Evolutionary conservation across 148 eudicot genomes (phyloP), one percentile per base, ranked within the genome.

Genomic region (Suaeda aralocaspica): DNA sequence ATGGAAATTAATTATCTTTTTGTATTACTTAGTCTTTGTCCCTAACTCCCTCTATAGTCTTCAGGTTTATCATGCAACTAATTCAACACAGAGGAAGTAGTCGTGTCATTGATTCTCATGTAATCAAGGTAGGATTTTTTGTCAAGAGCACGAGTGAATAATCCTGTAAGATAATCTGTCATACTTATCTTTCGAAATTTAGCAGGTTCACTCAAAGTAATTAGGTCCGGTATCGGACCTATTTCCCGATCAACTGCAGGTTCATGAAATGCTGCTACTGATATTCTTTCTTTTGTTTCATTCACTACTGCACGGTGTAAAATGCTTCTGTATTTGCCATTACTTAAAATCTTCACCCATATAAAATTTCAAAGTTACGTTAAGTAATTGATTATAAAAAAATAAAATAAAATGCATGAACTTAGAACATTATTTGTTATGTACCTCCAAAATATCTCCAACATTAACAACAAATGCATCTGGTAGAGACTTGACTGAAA

Each of bases 391-490:
- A n/a, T n/a, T 10, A 1, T 46, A 46, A 46, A 46, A 46, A 14
- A 45, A 18, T 49, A 49, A 49, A 15, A 24, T 2, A 53, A 24
- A 53, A 10, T 0, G 58, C 3, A 53, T 53, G 55, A 0, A 36
- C 11, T 53, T 4, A 24, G 9, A n/a, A 1, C 9, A 22, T 10
- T 0, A 24, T 49, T 49, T 19, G 2, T 66, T 33, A 16, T 33
- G 59, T 62, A 80, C 82, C 76, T 72, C 79, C 50, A 80, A 71
- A 53, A 70, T 52, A 51, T 79, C 79, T 2, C 82, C 82, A 14
- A 79, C 26, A 26, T 79, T 79, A 70, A 79, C 69, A 4, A 75
- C 55, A 46, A 75, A 75, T 6, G 82, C 82, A 75, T 66, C n/a
- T 9, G 72, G 69, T 1, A 74, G 66, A 7, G 82, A 76, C 2